Evolutionary conservation across 345 rosid genomes (phyloP), one percentile per base, ranked within the genome.

Genomic region (Tarenaya hassleriana): DNA sequence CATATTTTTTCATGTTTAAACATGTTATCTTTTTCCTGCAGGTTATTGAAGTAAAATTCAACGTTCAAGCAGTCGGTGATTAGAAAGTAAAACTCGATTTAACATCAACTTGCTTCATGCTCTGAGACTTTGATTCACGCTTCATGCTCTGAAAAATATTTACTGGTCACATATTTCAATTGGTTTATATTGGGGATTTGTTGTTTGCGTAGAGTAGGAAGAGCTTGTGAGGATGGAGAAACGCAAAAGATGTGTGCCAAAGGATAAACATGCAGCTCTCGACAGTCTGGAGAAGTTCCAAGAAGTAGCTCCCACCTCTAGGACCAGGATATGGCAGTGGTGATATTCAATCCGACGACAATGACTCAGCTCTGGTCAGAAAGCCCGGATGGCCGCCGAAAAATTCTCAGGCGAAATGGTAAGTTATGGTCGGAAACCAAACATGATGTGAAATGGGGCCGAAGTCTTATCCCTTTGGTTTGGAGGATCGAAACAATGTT

Each of bases 291-390:
- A 94, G 67, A 74, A 68, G 59, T 77, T 69, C 63, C 99, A 88
- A 80, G 82, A 77, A 0, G 82, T 82, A 62, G 99, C 99, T 27
- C 76, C 82, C 38, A 69, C 75, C 8, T 71, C 49, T 13, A 76
- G 99, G 73, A 62, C 69, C 0, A 84, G 94, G 46, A 86, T 94
- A 41, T 94, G 99, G 99, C 75, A 76, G 61, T 86, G 99, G 99
- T 34, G 99, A 94, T 65, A 63, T 94, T 8, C 68, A 82, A 58
- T 94, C 99, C 0, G 99, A 94, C 29, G 99, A 94, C 16, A 97
- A 94, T 72, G 99, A 88, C 41, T 41, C 42, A 11, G 81, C 52
- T 56, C 85, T 82, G 7, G 80, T 78, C 13, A 76, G 45, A 35
- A 78, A 74, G 60, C 72, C 32, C 29, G 29, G 69, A 0, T 16